These are phyloP conservation scores for Hypoxylon crocopeplum DNA, from an alignment of 495 filamentous ascomycete genomes.

Conservation along the genomic window DNA sequence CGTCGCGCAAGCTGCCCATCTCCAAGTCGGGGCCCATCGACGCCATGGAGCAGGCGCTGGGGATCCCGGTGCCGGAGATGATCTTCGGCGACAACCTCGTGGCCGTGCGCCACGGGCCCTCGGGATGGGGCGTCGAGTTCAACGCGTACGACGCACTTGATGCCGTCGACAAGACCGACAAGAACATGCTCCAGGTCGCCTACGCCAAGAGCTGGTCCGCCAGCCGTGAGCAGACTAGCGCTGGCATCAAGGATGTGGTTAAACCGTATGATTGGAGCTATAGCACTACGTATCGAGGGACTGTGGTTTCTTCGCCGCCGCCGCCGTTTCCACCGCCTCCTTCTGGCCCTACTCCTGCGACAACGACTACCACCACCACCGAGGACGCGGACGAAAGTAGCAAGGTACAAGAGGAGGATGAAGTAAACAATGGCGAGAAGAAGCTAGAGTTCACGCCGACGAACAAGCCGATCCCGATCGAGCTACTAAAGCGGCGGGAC, in stretches of 20 bases:
- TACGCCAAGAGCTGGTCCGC: slow-evolving; percentile 91
- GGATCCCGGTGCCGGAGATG: slow-evolving; percentile 94
- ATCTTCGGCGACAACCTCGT: slow-evolving; percentile 96
- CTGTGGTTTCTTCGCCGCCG: slow-evolving; percentile 39
- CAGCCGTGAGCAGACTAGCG: slow-evolving; percentile 81
- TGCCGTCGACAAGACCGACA: slow-evolving; percentile 90
- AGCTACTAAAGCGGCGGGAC: slow-evolving; percentile 78
- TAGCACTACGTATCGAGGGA: slow-evolving; percentile 83
- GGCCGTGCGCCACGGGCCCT: slow-evolving; percentile 68
- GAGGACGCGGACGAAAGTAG: not conserved
- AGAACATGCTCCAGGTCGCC: slow-evolving; percentile 85
- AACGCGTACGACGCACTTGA: slow-evolving; percentile 86
- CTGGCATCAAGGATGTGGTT: slow-evolving; percentile 90
- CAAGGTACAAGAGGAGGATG: not conserved
- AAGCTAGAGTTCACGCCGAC: slow-evolving; percentile 56
- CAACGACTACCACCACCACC: not conserved
- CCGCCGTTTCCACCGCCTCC: not conserved
- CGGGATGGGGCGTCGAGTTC: slow-evolving; percentile 79
- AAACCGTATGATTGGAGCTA: slow-evolving; percentile 99
- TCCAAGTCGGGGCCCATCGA: slow-evolving; percentile 91
- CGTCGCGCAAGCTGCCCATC: slow-evolving; percentile 87
- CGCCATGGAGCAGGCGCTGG: slow-evolving; percentile 75
- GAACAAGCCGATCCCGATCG: slow-evolving; percentile 75
- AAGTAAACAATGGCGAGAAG: slow-evolving; percentile 8
- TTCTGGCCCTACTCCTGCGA: not conserved